Evolutionary conservation across 2,329 filamentous ascomycete species (phyloP).

Genomic region (Talaromyces pinophilus): DNA sequence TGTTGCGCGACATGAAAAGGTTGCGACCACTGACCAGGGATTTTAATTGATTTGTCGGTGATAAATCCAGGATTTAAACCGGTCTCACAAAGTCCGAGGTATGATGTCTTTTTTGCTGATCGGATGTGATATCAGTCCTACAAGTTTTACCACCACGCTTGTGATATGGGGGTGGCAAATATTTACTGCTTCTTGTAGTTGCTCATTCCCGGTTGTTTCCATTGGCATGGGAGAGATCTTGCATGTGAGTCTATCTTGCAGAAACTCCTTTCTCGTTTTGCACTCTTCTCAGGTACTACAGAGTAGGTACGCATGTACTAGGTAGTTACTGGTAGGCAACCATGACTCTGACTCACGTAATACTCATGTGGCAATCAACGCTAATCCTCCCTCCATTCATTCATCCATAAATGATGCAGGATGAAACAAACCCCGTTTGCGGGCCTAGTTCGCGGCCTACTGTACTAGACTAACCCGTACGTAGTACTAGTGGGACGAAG

Average conservation of each 20-base stretch:
- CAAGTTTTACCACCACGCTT: not conserved
- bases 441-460: conserved; percentile 10
- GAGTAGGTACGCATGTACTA: not conserved
- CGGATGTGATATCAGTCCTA: not conserved
- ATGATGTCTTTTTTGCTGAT: not conserved
- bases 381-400: conserved; percentile 3
- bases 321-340: not conserved
- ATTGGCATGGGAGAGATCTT: conserved; percentile 17
- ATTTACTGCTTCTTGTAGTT: not conserved
- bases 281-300: not conserved
- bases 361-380: conserved; percentile 7
- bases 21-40: not conserved
- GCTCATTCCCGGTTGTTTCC: not conserved
- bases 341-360: not conserved
- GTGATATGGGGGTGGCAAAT: conserved; percentile 9
- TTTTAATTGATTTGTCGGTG: not conserved
- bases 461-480: not conserved
- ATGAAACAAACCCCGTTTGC: conserved; percentile 10
- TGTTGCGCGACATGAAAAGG: not conserved
- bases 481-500: not conserved
- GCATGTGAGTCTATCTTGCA: conserved; percentile 21
- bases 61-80: conserved; percentile 6
- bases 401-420: not conserved
- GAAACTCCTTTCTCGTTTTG: not conserved
- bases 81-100: conserved; percentile 10